phyloP scores from a whole-genome alignment of 495 filamentous ascomycete species.

The Delitschia confertaspora region DNA sequence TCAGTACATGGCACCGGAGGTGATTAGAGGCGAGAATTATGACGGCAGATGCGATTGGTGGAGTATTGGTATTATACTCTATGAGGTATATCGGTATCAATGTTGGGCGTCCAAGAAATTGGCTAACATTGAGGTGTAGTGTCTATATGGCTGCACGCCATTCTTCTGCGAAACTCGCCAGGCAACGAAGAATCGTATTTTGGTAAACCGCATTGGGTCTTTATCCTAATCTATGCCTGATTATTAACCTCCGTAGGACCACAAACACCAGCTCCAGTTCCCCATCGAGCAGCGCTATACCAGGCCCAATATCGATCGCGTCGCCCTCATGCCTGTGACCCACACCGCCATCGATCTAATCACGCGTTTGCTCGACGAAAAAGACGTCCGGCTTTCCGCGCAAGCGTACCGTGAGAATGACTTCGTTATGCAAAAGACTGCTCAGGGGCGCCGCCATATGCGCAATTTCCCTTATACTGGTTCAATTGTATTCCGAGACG shows the following conservation, averaged over 20 bases:
- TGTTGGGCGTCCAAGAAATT: background rate
- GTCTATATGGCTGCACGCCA: conserved; percentile 81
- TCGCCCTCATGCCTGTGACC: conserved; percentile 44
- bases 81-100: conserved; percentile 48
- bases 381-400: conserved; percentile 64
- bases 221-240: background rate
- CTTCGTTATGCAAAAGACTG: conserved; percentile 25
- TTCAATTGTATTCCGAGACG: conserved; percentile 59
- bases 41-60: conserved; percentile 95
- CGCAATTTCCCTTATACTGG: conserved; percentile 36
- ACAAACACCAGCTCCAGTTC: conserved; percentile 49
- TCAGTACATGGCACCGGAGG: conserved; percentile 96
- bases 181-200: conserved; percentile 70
- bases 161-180: conserved; percentile 75
- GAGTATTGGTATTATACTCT: conserved; percentile 89
- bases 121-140: conserved; percentile 39
- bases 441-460: conserved; percentile 8
- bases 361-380: conserved; percentile 63
- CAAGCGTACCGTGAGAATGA: conserved; percentile 62
- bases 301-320: conserved; percentile 39
- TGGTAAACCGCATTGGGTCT: conserved; percentile 52
- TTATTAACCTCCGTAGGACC: conserved; percentile 36
- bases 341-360: conserved; percentile 65
- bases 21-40: conserved; percentile 72
- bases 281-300: conserved; percentile 39